phyloP scores from a whole-genome alignment of 192 early-diverging fungal species.

The Phycomyces blakesleeanus region DNA sequence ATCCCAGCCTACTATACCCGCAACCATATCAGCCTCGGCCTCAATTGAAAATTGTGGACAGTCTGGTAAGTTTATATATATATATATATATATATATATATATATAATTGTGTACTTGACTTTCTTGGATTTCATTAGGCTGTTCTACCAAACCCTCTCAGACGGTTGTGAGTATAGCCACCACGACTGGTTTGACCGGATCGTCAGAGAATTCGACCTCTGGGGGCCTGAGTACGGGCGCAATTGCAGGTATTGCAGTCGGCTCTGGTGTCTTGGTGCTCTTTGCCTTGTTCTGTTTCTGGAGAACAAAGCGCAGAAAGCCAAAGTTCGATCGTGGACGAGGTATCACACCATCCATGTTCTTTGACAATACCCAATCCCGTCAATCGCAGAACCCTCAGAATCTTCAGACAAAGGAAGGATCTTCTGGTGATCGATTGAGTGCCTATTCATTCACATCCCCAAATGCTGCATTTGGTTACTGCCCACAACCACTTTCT shows the following conservation, averaged over 20 bases:
- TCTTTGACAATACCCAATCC: constrained; percentile 3
- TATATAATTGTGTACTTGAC: no score
- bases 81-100: no score
- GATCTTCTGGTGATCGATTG: background rate
- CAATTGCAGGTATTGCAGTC: background rate
- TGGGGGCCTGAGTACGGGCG: background rate
- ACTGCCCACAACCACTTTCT: constrained; percentile 8
- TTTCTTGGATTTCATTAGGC: no score
- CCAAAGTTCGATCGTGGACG: constrained; percentile 25
- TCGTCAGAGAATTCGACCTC: background rate
- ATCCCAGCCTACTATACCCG: no score
- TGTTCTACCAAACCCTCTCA: no score
- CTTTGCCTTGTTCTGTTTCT: background rate
- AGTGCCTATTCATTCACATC: constrained; percentile 17
- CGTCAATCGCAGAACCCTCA: no score
- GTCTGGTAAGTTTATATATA: no score
- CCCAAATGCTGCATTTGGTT: constrained; percentile 17
- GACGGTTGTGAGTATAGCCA: no score
- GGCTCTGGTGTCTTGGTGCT: background rate
- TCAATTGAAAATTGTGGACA: no score
- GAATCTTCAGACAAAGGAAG: background rate
- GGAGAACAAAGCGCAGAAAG: background rate
- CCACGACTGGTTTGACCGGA: background rate
- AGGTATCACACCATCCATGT: constrained; percentile 24
- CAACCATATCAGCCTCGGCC: no score